Evolutionary conservation across 495 filamentous ascomycete species (phyloP).

Genomic region (Aspergillus wentii): DNA sequence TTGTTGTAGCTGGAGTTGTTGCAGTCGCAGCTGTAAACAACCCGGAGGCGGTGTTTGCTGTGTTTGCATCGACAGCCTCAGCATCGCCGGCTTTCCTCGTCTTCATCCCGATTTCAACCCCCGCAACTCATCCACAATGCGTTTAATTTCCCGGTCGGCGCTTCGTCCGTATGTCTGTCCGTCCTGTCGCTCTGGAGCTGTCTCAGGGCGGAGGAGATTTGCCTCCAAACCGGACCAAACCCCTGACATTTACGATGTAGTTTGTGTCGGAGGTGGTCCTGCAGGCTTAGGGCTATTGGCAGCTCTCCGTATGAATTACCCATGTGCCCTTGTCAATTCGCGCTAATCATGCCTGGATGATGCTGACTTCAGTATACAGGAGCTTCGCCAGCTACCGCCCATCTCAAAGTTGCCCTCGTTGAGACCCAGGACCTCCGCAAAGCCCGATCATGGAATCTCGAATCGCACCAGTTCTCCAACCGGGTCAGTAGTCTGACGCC

Average conservation of each 20-base stretch:
- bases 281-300: constrained; percentile 85
- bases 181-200: constrained; percentile 31
- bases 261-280: constrained; percentile 94
- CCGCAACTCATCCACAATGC: constrained; percentile 25
- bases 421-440: constrained; percentile 80
- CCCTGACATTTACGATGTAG: constrained; percentile 78
- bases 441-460: constrained; percentile 57
- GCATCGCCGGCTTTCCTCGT: not conserved
- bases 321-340: constrained; percentile 2
- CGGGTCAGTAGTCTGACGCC: constrained; percentile 93
- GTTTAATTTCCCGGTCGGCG: constrained; percentile 24
- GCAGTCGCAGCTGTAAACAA: too few relatives aligned
- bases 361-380: constrained; percentile 25
- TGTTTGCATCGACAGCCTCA: constrained; percentile 15
- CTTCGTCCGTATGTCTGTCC: constrained; percentile 38
- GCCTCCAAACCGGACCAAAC: constrained; percentile 17
- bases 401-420: constrained; percentile 80
- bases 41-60: constrained; percentile 16
- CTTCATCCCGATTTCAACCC: constrained; percentile 3
- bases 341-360: constrained; percentile 1
- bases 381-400: constrained; percentile 66
- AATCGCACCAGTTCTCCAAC: constrained; percentile 74
- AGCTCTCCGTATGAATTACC: constrained; percentile 64
- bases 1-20: too few relatives aligned
- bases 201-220: constrained; percentile 24